Evolutionary conservation across 1,284 basidiomycete genomes (phyloP).

Genomic region (Moesziomyces antarcticus): DNA sequence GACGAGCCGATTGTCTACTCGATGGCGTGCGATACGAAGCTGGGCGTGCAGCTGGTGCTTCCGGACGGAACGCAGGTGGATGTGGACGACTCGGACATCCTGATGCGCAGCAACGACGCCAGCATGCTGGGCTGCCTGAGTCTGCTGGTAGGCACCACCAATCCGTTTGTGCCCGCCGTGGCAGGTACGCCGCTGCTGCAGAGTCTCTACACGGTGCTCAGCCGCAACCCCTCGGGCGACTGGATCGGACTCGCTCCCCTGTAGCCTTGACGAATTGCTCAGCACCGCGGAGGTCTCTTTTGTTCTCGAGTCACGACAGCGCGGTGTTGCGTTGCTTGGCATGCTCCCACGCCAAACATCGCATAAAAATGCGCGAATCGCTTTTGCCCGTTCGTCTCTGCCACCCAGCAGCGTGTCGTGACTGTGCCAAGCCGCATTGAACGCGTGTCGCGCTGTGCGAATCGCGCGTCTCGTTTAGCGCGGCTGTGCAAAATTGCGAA

Average conservation of each 20-base stretch:
- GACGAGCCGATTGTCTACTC: constrained; percentile 33
- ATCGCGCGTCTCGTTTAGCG: too few species aligned
- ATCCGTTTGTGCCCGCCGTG: constrained; percentile 31
- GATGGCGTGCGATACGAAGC: constrained; percentile 36
- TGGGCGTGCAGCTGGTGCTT: constrained; percentile 21
- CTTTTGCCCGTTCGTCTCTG: too few species aligned
- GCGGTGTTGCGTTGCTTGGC: too few species aligned
- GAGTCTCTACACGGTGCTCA: constrained; percentile 34
- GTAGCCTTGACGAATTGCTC: neutral
- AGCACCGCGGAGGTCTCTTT: too few species aligned
- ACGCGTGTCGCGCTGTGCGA: too few species aligned
- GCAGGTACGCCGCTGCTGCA: constrained; percentile 34
- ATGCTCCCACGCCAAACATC: too few species aligned
- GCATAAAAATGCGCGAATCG: too few species aligned
- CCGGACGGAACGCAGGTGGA: constrained; percentile 23
- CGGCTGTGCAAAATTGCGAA: too few species aligned
- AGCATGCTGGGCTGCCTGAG: constrained; percentile 35
- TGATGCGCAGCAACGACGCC: constrained; percentile 45
- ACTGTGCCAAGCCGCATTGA: too few species aligned
- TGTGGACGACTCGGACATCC: constrained; percentile 23
- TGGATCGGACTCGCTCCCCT: constrained; percentile 37
- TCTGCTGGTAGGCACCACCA: constrained; percentile 30
- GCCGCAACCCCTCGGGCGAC: constrained; percentile 12
- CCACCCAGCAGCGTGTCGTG: too few species aligned
- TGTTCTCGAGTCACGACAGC: neutral